Evolutionary conservation across 805 yeast species (phyloP).

Genomic region (Saturnispora bothae): DNA sequence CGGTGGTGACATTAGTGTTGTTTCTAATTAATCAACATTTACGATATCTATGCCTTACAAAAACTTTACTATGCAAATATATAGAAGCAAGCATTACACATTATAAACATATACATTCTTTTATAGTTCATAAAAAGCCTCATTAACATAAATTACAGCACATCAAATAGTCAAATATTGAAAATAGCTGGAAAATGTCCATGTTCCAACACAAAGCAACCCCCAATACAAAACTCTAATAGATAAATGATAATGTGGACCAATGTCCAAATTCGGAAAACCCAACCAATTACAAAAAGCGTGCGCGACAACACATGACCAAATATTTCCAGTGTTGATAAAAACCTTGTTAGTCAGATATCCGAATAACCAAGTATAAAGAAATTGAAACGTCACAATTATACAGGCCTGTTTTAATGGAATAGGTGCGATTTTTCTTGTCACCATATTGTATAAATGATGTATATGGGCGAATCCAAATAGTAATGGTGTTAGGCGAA

Average conservation of each 20-base stretch:
- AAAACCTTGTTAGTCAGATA: conserved; percentile 48
- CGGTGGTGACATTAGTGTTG: background rate
- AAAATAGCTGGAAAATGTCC: conserved; percentile 27
- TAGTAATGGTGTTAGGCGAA: conserved; percentile 41
- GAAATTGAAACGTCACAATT: conserved; percentile 39
- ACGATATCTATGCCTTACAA: too few relatives aligned
- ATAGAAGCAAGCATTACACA: too few relatives aligned
- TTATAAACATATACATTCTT: background rate
- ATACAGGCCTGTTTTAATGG: conserved; percentile 26
- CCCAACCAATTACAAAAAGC: conserved; percentile 62
- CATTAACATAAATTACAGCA: background rate
- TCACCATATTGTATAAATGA: conserved; percentile 47
- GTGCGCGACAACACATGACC: conserved; percentile 52
- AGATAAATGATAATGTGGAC: background rate
- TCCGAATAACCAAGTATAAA: conserved; percentile 66
- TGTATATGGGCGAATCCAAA: conserved; percentile 77
- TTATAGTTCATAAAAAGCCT: background rate
- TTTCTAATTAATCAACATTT: background rate
- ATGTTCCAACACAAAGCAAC: conserved; percentile 34
- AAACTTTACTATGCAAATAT: too few relatives aligned
- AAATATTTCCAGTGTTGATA: conserved; percentile 40
- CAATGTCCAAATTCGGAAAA: conserved; percentile 35
- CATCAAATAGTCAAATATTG: conserved; percentile 10
- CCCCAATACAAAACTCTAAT: conserved; percentile 28
- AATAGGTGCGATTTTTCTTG: conserved; percentile 18